Evolutionary conservation across 164 flowering plant genomes (phyloP).

Genomic region (Berberis thunbergii): DNA sequence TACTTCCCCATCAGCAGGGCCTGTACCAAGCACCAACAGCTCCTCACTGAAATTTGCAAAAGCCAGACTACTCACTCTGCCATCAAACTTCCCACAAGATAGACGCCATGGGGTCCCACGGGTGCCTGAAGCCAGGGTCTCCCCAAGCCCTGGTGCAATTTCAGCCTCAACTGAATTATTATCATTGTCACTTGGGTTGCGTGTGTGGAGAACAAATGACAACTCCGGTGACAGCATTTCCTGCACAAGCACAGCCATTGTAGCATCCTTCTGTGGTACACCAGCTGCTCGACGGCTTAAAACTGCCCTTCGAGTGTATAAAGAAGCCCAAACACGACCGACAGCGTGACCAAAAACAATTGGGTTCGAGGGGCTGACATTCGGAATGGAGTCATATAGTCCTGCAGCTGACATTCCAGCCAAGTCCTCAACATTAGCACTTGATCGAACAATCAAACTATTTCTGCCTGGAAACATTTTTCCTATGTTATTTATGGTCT

Average conservation of each 20-base stretch:
- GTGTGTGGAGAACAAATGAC: constrained; percentile 87
- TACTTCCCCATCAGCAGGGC: constrained; percentile 74
- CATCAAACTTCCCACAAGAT: constrained; percentile 69
- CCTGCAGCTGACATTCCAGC: constrained; percentile 99
- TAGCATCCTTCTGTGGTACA: constrained; percentile 70
- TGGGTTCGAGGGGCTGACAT: constrained; percentile 72
- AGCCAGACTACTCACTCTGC: constrained; percentile 52
- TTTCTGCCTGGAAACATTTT: constrained; percentile 37
- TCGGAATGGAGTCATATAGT: constrained; percentile 87
- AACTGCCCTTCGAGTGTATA: constrained; percentile 86
- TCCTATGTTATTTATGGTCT: constrained; percentile 28
- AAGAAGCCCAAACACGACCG: constrained; percentile 81
- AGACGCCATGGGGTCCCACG: constrained; percentile 95
- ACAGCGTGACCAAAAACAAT: constrained; percentile 49
- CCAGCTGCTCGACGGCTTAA: constrained; percentile 78
- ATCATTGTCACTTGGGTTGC: constrained; percentile 67
- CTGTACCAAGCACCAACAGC: constrained; percentile 42
- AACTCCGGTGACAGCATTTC: constrained; percentile 91
- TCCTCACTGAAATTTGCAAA: constrained; percentile 95
- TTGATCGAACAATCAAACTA: constrained; percentile 75
- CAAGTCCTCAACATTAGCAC: constrained; percentile 96
- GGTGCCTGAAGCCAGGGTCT: constrained; percentile 92
- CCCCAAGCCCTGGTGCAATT: constrained; percentile 92
- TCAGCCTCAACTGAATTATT: constrained; percentile 66
- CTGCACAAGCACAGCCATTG: constrained; percentile 85